phyloP scores from a whole-genome alignment of 768 basidiomycete genomes.

The Lactarius tabidus region DNA sequence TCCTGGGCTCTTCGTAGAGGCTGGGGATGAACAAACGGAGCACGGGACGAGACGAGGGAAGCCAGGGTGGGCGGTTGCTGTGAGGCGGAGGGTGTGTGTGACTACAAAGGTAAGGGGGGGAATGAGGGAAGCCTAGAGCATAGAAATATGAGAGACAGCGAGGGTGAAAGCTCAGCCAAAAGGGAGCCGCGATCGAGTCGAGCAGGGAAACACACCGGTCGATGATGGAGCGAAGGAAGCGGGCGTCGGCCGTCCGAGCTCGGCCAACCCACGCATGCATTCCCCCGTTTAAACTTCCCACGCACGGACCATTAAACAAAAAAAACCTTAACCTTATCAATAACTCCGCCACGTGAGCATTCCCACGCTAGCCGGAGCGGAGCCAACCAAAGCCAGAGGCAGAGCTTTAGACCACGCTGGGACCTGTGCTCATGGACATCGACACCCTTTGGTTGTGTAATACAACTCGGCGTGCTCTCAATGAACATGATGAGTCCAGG shows the following conservation, averaged over 20 bases:
- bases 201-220: constrained; percentile 25
- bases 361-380: constrained; percentile 10
- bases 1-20: constrained; percentile 36
- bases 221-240: constrained; percentile 30
- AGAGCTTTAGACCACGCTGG: neutral
- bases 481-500: constrained; percentile 7
- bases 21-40: constrained; percentile 31
- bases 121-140: constrained; percentile 17
- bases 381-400: neutral
- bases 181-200: constrained; percentile 31
- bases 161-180: constrained; percentile 36
- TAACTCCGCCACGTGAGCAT: constrained; percentile 14
- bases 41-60: constrained; percentile 33
- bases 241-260: constrained; percentile 29
- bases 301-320: constrained; percentile 27
- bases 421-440: neutral
- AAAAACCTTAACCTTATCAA: constrained; percentile 27
- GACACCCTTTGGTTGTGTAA: constrained; percentile 7
- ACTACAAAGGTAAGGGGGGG: constrained; percentile 4
- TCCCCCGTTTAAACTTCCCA: constrained; percentile 25
- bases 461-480: constrained; percentile 9
- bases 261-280: constrained; percentile 26
- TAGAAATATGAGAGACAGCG: constrained; percentile 32
- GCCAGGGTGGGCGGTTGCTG: constrained; percentile 34
- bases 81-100: constrained; percentile 28